Percentiles rank a stretch among this genome's conserved stretches.
These are phyloP conservation scores for Artemisia tridentata DNA, from an alignment of 129 eudicot genomes.

Conservation along the genomic window DNA sequence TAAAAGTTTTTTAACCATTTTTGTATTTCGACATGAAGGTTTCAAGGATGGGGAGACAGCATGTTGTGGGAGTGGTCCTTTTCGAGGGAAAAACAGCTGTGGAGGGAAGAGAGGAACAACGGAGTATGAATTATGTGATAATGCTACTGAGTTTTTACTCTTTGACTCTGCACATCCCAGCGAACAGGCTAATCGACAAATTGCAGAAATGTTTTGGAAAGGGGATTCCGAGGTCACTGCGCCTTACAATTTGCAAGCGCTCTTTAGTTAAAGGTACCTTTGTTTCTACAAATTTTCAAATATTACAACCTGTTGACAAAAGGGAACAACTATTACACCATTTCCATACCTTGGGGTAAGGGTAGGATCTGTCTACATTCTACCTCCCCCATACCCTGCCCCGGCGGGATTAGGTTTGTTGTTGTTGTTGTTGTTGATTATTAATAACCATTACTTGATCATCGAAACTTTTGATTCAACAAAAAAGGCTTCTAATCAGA, in stretches of 20 bases:
- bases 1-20: background rate
- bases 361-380: too few species aligned
- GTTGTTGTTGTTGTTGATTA: too few species aligned
- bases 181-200: conserved; percentile 29
- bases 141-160: conserved; percentile 27
- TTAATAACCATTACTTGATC: too few species aligned
- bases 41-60: conserved; percentile 41
- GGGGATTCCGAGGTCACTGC: conserved; percentile 14
- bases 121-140: conserved; percentile 34
- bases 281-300: too few species aligned
- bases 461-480: too few species aligned
- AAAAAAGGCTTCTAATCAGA: too few species aligned
- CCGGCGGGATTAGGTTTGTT: too few species aligned
- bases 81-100: conserved; percentile 36
- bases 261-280: conserved; percentile 16
- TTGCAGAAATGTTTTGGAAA: conserved; percentile 34
- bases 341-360: too few species aligned
- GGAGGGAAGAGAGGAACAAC: conserved; percentile 30
- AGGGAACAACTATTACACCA: too few species aligned
- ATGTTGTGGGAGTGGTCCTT: conserved; percentile 51
- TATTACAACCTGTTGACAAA: too few species aligned
- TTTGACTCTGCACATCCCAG: conserved; percentile 42
- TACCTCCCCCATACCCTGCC: too few species aligned
- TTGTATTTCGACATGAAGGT: conserved; percentile 29
- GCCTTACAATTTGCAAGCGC: conserved; percentile 31